phyloP scores from a whole-genome alignment of 2,329 filamentous ascomycete species.

The Fusarium irregulare region DNA sequence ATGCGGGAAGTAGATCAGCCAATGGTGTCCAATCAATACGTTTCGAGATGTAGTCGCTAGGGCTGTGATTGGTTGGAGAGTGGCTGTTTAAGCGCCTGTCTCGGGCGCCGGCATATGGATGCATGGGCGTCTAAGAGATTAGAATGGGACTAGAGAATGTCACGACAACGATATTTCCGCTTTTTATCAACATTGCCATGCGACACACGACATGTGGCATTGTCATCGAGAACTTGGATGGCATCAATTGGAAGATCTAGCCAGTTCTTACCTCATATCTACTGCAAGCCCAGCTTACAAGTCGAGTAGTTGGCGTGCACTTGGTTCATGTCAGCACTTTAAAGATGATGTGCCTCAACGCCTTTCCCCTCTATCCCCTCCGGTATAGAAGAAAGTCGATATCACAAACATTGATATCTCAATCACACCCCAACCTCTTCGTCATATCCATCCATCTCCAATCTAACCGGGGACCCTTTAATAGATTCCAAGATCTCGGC shows the following conservation, averaged over 20 bases:
- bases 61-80: conserved; percentile 31
- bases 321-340: neutral
- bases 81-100: conserved; percentile 35
- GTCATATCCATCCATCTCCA: conserved; percentile 6
- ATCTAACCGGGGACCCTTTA: conserved; percentile 3
- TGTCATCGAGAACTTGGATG: neutral
- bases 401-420: neutral
- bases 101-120: conserved; percentile 33
- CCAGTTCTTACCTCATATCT: neutral
- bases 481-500: conserved; percentile 35
- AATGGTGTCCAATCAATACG: conserved; percentile 30
- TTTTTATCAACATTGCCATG: conserved; percentile 23
- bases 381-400: neutral
- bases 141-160: conserved; percentile 8
- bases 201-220: conserved; percentile 13
- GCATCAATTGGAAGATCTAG: neutral
- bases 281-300: neutral
- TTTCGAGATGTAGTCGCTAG: conserved; percentile 4
- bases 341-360: neutral
- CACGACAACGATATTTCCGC: conserved; percentile 9
- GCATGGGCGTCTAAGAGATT: conserved; percentile 35
- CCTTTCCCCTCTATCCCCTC: neutral
- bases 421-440: conserved; percentile 14
- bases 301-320: neutral
- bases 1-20: conserved; percentile 25